phyloP scores from a whole-genome alignment of 371 early-diverging fungal species.

The Mucor sp. region DNA sequence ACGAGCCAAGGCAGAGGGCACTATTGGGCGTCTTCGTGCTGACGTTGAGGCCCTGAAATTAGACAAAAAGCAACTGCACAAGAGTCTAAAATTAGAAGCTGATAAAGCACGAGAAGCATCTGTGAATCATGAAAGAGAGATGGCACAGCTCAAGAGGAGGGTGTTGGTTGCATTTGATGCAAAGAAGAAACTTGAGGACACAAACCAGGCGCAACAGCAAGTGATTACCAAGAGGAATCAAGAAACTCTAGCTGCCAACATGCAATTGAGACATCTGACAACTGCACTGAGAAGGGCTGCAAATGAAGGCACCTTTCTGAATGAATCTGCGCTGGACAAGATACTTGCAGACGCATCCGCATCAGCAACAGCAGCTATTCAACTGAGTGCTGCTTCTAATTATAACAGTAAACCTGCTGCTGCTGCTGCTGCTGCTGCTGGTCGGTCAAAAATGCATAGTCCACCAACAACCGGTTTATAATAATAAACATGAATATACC shows the following conservation, averaged over 20 bases:
- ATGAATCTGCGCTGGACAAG: conserved; percentile 33
- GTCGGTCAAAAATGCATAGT: neutral
- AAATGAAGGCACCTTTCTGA: conserved; percentile 36
- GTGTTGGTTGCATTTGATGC: conserved; percentile 57
- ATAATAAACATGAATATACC: neutral
- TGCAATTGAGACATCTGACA: conserved; percentile 35
- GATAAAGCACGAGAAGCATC: conserved; percentile 61
- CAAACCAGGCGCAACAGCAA: conserved; percentile 58
- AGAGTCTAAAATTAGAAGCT: conserved; percentile 63
- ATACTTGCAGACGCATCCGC: conserved; percentile 12
- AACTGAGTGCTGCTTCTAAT: neutral
- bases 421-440: neutral
- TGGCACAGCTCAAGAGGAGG: conserved; percentile 62
- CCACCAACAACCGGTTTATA: neutral
- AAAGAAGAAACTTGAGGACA: conserved; percentile 67
- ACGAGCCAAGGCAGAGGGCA: conserved; percentile 46
- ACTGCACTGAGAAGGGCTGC: conserved; percentile 33
- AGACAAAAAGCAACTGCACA: conserved; percentile 75
- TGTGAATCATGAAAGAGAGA: conserved; percentile 61
- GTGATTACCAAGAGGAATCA: conserved; percentile 46
- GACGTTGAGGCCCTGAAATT: conserved; percentile 58
- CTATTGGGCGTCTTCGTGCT: conserved; percentile 36
- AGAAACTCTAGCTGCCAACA: conserved; percentile 37
- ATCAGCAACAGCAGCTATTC: neutral
- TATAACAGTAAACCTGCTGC: neutral